Evolutionary conservation across 495 filamentous ascomycete species (phyloP), one percentile per base, ranked within the genome.

Genomic region (Aspergillus nanangensis): DNA sequence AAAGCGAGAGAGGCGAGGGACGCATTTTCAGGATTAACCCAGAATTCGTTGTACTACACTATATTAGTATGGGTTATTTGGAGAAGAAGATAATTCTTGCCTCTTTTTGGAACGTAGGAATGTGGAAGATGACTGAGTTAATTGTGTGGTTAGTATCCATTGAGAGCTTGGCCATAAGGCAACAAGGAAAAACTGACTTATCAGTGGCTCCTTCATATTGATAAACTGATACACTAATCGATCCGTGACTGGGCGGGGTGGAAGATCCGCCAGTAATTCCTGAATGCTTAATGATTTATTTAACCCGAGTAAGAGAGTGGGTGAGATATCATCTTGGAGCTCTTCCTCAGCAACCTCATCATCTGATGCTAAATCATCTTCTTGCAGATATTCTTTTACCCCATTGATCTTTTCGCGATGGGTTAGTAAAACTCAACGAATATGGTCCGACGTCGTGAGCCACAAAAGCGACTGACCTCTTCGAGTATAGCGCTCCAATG

Each of bases 401-500:
- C 43, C 43, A 22, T 68, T 60, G 25, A 72, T 70, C 69, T 72
- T 18, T 58, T 53, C 15, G 4, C 36, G 25, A 15, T 10, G 8
- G 10, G 13, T n/a, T n/a, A n/a, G n/a, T n/a, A n/a, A n/a, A n/a
- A n/a, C n/a, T n/a, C n/a, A n/a, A n/a, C n/a, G n/a, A n/a, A n/a
- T n/a, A n/a, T n/a, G n/a, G n/a, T n/a, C n/a, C n/a, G n/a, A n/a
- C n/a, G n/a, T n/a, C n/a, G n/a, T n/a, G n/a, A n/a, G n/a, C n/a
- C n/a, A n/a, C n/a, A n/a, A n/a, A n/a, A n/a, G n/a, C n/a, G n/a
- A 62, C 70, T 23, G 29, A 78, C 75, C 57, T 79, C 74, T 41
- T 74, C 67, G 4, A 76, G 53, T 36, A 79, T 73, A 15, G 72
- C 67, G 29, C 71, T 70, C 75, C 73, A 79, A 48, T 76, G 65